Evolutionary conservation across 1,139 yeast species (phyloP), one percentile per base, ranked within the genome.

Genomic region (Sugiyamaella xylanicola): DNA sequence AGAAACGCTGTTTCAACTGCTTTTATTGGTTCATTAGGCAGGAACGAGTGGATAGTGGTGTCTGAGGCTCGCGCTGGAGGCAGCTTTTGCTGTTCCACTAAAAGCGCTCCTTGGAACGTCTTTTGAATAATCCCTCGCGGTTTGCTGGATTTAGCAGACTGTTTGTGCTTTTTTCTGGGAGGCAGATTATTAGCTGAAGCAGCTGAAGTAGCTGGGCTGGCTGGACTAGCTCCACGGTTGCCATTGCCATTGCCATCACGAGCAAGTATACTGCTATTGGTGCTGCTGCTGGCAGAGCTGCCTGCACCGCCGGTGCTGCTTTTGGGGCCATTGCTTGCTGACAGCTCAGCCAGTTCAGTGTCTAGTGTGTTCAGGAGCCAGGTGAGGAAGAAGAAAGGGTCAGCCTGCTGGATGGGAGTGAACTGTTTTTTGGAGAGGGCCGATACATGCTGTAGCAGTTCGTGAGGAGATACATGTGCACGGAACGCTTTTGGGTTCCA

Each of bases 381-480:
- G 4, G 78, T 65, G 13, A 86, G 62, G 58, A 87, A 81, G 19
- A 70, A 72, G 58, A 79, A 80, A 0, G 95, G 92, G 41, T 82
- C 81, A 2, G 69, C 65, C 47, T 74, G 74, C 9, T 63, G 63
- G 13, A 70, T 70, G 1, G 75, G 60, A 1, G 77, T 66, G 63
- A 79, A 80, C 44, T 69, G 66, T 57, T 77, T 78, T 48, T 77
- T 75, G 0, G 85, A 77, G 16, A 66, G 56, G 0, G 70, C 62
- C 0, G 79, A 70, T 1, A 85, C 69, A 54, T 71, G 72, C 60
- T 82, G 84, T 50, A 85, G 68, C 13, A 87, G 72, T 51, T 84
- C 89, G 63, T 82, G 86, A 0, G 91, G 86, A 0, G 93, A 83
- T 1, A 86, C 76, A 65, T 86, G 90, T 2, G 77, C 70, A 58